Evolutionary conservation across 306 rosid genomes (phyloP), one percentile per base, ranked within the genome.

Genomic region (Trifolium subterraneum): DNA sequence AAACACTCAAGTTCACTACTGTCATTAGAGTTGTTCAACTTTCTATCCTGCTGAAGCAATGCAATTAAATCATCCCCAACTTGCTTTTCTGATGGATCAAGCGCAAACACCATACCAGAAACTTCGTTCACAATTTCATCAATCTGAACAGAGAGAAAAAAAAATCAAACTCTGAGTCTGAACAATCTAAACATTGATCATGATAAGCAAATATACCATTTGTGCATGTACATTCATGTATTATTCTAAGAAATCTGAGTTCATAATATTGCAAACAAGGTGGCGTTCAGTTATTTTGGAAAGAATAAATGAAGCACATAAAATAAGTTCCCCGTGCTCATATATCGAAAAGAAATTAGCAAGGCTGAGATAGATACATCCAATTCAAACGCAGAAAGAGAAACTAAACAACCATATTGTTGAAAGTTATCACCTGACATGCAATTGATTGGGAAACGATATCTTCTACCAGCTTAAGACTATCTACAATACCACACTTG

Each of bases 371-470:
- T 51, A 51, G 56, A 29, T 29, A 29, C 33, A 3, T 4, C 33
- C 33, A 5, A 25, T 13, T 44, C 58, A 73, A 73, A 73, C 19
- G 33, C 11, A 50, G 42, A 82, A 72, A 74, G 52, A 42, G 29
- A 47, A 29, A 55, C 59, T 59, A 75, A 3, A 58, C 38, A 64
- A 52, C 71, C 65, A 52, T 68, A 76, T 39, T 39, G 68, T 27
- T 69, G 6, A 77, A 68, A 41, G 27, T 25, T 61, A 84, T 65
- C 83, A 94, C 99, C 99, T 91, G 99, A 77, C 67, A 88, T 23
- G 95, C 97, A 81, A 94, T 92, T 63, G 99, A 88, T 76, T 90
- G 92, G 3, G 96, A 89, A 59, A 94, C 99, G 79, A 94, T 94
- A 76, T 92, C 97, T 68, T 90, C 92, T 68, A 94, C 96, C 52